Base-by-base conservation (phyloP, 805 yeast species). In the Wickerhamomyces hampshirensis region DNA sequence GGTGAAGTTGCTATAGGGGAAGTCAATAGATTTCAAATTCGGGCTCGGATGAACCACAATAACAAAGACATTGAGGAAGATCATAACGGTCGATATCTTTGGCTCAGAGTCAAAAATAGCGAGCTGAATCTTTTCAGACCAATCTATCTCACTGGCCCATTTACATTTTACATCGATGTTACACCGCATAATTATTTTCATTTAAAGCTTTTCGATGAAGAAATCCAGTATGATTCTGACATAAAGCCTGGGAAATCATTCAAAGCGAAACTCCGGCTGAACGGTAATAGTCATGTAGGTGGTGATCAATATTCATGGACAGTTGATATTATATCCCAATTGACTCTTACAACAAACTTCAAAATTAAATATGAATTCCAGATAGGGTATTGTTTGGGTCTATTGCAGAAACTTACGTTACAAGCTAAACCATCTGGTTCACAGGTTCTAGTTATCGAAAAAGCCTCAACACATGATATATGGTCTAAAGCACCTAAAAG, bases 91-190 rank as follows among this genome's bases (percentile, higher is more conserved):
- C 31, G 39, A 13, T 50, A 23, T 23, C 30, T 68, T 1, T 75
- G 66, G 65, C 58, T 81, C 13, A 71, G 75, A 36, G 73, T 89
- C 26, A 77, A 75, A 50, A 89, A 89, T 59, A 65, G 62, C 4
- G 96, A 88, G 56, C 73, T 76, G 45, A 62, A 84, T 3, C 71
- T 93, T 1, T 56, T 86, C 46, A 61, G 95, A 19, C 94, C 97
- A 0, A 84, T 95, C 2, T 86, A 80, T 50, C 59, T 93, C 30
- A 80, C 89, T 1, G 98, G 98, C 0, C 98, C 98, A 0, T 91
- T 78, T 54, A 68, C 85, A 3, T 60, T 93, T 5, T 93, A 93
- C 51, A 84, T 80, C 16, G 97, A 91, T 58, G 76, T 93, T 33
- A 67, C 80, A 30, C 79, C 91, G 0, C 66, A 59, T 9, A 83